Conservation (phyloP, 2,329 filamentous ascomycete species). For the Sclerotinia minor region DNA sequence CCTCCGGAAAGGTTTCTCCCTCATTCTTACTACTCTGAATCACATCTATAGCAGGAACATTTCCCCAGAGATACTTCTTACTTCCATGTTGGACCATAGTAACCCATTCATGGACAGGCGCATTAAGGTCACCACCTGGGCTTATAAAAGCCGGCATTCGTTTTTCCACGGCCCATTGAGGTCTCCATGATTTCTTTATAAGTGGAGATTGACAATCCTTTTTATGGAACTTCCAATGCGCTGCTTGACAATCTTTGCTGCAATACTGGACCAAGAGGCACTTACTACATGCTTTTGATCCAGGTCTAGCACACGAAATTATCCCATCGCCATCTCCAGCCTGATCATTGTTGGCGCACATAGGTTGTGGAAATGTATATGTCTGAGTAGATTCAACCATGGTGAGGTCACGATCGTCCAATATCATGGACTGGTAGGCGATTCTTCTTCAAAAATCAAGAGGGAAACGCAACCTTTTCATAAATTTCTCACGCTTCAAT, state of each 20-base stretch:
- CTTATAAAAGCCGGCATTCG: constrained; percentile 33
- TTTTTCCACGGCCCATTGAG: constrained; percentile 12
- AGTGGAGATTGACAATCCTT: constrained; percentile 20
- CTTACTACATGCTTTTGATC: neutral
- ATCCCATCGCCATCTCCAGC: neutral
- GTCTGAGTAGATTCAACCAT: neutral
- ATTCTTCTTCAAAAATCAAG: neutral
- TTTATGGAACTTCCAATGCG: constrained; percentile 19
- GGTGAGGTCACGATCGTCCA: neutral
- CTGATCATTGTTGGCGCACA: constrained; percentile 11
- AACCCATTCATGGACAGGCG: neutral
- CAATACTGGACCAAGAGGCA: constrained; percentile 24
- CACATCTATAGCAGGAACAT: constrained; percentile 22
- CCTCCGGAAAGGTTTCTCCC: neutral
- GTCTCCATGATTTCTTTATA: constrained; percentile 14
- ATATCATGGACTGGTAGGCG: neutral
- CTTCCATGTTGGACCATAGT: neutral
- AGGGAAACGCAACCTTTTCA: too few relatives aligned
- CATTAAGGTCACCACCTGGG: too few relatives aligned
- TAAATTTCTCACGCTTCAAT: neutral
- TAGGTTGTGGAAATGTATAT: neutral
- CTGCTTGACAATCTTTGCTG: constrained; percentile 42
- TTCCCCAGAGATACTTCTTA: constrained; percentile 21
- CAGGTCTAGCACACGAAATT: neutral
- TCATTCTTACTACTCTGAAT: constrained; percentile 10